Base-by-base conservation (phyloP, 345 rosid genomes). In the Lepidium africanum region DNA sequence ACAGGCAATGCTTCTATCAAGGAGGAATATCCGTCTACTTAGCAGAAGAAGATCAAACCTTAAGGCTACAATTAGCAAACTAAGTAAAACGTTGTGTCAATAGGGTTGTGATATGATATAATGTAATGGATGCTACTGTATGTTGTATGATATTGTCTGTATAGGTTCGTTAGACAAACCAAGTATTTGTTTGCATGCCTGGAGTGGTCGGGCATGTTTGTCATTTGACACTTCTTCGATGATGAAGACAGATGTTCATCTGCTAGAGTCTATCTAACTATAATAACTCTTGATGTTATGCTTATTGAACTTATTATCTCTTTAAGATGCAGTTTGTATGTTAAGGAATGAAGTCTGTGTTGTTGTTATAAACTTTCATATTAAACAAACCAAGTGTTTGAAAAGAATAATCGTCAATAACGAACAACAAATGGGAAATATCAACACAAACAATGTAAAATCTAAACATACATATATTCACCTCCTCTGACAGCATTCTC, bases 401-500 rank as follows among this genome's bases (percentile, higher is more conserved):
- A 12, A 33, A 66, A 70, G 35, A 27, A 14, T 37, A 16, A 51
- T 33, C 35, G 40, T 27, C 37, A 63, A 54, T 9, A 27, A 33
- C 2, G 40, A 14, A 57, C 45, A 64, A 70, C 62, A 43, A 14
- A 60, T 47, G 3, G 12, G 59, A 43, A 47, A 62, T 51, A 35
- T n/a, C 11, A 43, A 17, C 5, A 38, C 13, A 23, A 9, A 63
- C 55, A 56, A 32, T 19, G 40, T 6, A 2, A 4, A 27, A 67
- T 72, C 81, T 86, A 93, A 38, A 93, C 84, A 57, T 91, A 91
- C 92, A 94, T 86, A 81, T 75, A 91, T 82, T 94, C 99, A 51
- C 95, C 96, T 23, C 89, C 97, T 3, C 90, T 89, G 50, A 93
- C 66, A 67, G 98, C 96, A 81, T 94, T 91, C 48, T 84, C 96